Percentiles rank a stretch among this genome's conserved stretches.
These are phyloP conservation scores for Ogataea glucozyma DNA, from an alignment of 805 yeast species.

Conservation along the genomic window DNA sequence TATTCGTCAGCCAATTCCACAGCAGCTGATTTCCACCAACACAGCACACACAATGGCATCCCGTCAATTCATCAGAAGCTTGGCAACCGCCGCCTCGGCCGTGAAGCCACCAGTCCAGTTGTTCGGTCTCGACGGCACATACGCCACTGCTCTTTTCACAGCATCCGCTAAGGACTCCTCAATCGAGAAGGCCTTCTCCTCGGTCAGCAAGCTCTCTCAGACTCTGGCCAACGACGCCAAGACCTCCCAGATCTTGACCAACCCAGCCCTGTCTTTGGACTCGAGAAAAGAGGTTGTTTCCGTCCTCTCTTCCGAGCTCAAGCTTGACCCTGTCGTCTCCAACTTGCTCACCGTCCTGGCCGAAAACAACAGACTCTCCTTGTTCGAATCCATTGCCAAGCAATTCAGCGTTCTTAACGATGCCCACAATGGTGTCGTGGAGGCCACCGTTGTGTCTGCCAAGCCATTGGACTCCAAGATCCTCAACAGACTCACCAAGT, in stretches of 20 bases:
- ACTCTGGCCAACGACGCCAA: conserved; percentile 63
- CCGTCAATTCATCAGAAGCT: conserved; percentile 65
- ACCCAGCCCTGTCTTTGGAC: conserved; percentile 79
- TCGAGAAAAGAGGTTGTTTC: conserved; percentile 75
- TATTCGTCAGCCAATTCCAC: neutral
- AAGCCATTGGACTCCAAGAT: conserved; percentile 79
- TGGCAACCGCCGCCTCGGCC: conserved; percentile 60
- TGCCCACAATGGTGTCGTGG: conserved; percentile 89
- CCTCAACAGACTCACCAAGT: conserved; percentile 73
- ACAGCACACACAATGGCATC: conserved; percentile 48
- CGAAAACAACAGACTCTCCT: conserved; percentile 87
- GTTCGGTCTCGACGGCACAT: conserved; percentile 94
- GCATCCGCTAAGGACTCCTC: conserved; percentile 85
- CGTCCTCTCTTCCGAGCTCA: conserved; percentile 48
- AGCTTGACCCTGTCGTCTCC: conserved; percentile 66
- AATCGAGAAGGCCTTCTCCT: conserved; percentile 63
- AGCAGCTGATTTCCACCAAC: neutral
- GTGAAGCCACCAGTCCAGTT: conserved; percentile 89
- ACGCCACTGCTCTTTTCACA: conserved; percentile 90
- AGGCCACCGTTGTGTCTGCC: conserved; percentile 90
- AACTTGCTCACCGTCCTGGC: conserved; percentile 85
- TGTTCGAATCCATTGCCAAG: conserved; percentile 62
- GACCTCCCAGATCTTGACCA: conserved; percentile 59
- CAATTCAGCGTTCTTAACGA: conserved; percentile 79
- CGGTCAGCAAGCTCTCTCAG: conserved; percentile 58